A percentile compares a stretch with the other conserved stretches of the same genome.
Conservation (phyloP, 2,329 filamentous ascomycete species). For the Aspergillus brasiliensis region DNA sequence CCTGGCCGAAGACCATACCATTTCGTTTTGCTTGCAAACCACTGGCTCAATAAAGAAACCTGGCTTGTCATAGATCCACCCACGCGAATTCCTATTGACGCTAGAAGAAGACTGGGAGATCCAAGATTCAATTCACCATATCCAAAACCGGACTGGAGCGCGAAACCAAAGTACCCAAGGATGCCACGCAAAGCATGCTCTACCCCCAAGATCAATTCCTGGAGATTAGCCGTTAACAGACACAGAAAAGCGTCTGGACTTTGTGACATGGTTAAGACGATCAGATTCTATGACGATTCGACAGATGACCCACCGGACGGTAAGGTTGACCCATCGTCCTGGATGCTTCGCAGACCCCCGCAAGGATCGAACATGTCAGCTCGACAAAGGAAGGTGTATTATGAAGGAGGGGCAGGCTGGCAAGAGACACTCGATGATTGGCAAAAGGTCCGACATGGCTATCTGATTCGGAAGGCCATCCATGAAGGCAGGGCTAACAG, state of each 20-base stretch:
- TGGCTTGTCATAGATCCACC: conserved; percentile 44
- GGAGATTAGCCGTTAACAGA: conserved; percentile 42
- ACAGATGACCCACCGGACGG: conserved; percentile 42
- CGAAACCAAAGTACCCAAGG: conserved; percentile 32
- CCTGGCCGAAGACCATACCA: conserved; percentile 44
- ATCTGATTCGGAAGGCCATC: conserved; percentile 39
- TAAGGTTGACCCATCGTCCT: conserved; percentile 42
- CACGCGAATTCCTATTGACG: conserved; percentile 37
- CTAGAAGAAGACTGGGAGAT: conserved; percentile 37
- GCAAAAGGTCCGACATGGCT: conserved; percentile 38
- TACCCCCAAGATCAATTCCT: conserved; percentile 40
- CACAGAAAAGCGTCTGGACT: conserved; percentile 34
- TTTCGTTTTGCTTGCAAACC: conserved; percentile 43
- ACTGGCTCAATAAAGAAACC: conserved; percentile 45
- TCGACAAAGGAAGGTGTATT: conserved; percentile 41
- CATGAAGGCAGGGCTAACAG: conserved; percentile 42
- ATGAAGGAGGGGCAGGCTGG: conserved; percentile 44
- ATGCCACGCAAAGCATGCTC: conserved; percentile 21
- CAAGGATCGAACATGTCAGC: conserved; percentile 41
- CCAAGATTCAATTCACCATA: conserved; percentile 38
- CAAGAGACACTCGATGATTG: conserved; percentile 44
- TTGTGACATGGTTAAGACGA: conserved; percentile 29
- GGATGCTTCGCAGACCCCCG: conserved; percentile 44
- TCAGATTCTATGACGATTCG: conserved; percentile 39
- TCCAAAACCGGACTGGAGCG: conserved; percentile 19